These are phyloP conservation scores for Leccinum subrobustum DNA, from an alignment of 1,284 basidiomycete genomes.

Conservation along the genomic window DNA sequence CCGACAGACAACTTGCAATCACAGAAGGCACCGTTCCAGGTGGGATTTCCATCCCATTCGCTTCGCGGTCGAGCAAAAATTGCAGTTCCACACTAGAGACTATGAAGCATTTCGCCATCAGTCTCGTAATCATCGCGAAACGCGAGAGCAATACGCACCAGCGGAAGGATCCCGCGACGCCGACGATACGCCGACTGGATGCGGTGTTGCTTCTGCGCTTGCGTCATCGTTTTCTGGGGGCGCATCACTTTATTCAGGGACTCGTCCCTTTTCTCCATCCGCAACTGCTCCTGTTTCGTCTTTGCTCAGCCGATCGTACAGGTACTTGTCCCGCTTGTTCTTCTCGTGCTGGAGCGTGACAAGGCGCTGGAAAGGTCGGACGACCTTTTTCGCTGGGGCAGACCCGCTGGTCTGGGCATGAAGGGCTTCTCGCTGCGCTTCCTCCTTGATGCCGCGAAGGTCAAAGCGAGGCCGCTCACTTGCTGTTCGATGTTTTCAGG, in stretches of 20 bases:
- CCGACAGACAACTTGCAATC: slow-evolving; percentile 61
- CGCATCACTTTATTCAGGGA: slow-evolving; percentile 71
- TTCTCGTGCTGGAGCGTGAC: slow-evolving; percentile 72
- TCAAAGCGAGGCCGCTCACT: slow-evolving; percentile 60
- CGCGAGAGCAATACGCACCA: slow-evolving; percentile 43
- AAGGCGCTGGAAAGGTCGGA: slow-evolving; percentile 68
- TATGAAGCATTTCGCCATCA: slow-evolving; percentile 29
- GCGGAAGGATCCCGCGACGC: slow-evolving; percentile 57
- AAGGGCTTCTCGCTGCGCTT: slow-evolving; percentile 61
- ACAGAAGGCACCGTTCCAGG: slow-evolving; percentile 63
- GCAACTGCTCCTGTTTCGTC: slow-evolving; percentile 69
- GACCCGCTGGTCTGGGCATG: slow-evolving; percentile 42
- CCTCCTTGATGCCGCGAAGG: slow-evolving; percentile 66
- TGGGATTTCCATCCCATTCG: slow-evolving; percentile 44
- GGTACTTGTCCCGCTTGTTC: slow-evolving; percentile 67
- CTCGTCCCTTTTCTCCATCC: slow-evolving; percentile 69
- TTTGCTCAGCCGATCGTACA: slow-evolving; percentile 64
- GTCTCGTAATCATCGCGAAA: not conserved
- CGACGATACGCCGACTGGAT: slow-evolving; percentile 42
- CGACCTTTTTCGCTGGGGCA: slow-evolving; percentile 46
- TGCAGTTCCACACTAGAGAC: slow-evolving; percentile 78
- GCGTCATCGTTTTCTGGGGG: slow-evolving; percentile 47
- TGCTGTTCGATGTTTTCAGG: slow-evolving; percentile 72
- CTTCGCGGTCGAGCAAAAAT: slow-evolving; percentile 66
- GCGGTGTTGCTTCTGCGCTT: slow-evolving; percentile 63